These are phyloP conservation scores for Paraphoma sp. DNA, from an alignment of 2,329 filamentous ascomycete genomes.

Conservation along the genomic window DNA sequence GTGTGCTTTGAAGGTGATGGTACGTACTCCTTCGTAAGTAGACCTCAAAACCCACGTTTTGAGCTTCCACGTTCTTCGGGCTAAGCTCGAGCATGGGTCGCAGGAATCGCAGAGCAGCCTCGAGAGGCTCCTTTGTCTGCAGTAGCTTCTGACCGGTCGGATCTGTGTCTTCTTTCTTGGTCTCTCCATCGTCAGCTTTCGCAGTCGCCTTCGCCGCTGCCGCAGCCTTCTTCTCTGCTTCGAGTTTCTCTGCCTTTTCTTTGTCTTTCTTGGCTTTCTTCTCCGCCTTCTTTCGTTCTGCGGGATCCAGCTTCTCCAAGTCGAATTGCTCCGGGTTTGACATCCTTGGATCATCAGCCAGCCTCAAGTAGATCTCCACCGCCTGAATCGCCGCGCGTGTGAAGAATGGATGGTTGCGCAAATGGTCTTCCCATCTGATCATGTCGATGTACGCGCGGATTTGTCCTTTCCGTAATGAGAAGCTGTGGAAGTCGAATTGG, in stretches of 20 bases:
- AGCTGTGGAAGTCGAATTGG: slow-evolving; percentile 98
- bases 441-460: slow-evolving; percentile 95
- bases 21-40: slow-evolving; percentile 80
- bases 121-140: slow-evolving; percentile 80
- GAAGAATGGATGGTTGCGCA: slow-evolving; percentile 94
- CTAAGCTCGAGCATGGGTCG: slow-evolving; percentile 81
- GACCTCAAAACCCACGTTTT: slow-evolving; percentile 88
- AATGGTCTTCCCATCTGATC: slow-evolving; percentile 91
- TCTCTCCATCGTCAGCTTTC: slow-evolving; percentile 66
- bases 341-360: slow-evolving; percentile 76
- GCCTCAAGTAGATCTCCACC: slow-evolving; percentile 77
- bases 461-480: slow-evolving; percentile 95
- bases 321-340: slow-evolving; percentile 68
- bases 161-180: slow-evolving; percentile 90
- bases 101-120: slow-evolving; percentile 87
- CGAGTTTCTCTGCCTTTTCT: slow-evolving; percentile 75
- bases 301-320: slow-evolving; percentile 57
- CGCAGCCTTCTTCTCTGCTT: slow-evolving; percentile 79
- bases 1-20: neutral
- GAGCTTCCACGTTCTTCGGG: slow-evolving; percentile 79
- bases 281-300: slow-evolving; percentile 82
- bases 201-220: slow-evolving; percentile 66
- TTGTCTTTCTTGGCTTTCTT: slow-evolving; percentile 89
- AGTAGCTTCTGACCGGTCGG: slow-evolving; percentile 82
- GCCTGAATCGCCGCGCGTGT: slow-evolving; percentile 82